Evolutionary conservation across 2,329 filamentous ascomycete species (phyloP), one percentile per base, ranked within the genome.

Genomic region (Ophiocordyceps sinensis): DNA sequence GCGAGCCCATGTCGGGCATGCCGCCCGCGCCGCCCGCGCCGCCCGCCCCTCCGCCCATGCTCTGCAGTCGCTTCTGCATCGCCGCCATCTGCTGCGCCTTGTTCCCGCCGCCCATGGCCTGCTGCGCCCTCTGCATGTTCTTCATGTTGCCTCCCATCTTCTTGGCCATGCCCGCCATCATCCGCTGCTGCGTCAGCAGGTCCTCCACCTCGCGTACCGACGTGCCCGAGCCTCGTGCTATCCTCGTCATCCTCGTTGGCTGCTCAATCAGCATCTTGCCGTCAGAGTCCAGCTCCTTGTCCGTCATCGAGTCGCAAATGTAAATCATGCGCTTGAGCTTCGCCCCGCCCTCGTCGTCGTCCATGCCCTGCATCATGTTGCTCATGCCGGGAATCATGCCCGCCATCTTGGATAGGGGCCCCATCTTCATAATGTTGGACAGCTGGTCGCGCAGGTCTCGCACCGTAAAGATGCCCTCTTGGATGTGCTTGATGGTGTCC

Each of bases 81-180:
- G 91, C 89, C 0, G 88, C 88, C 65, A 96, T 75, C 62, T 96
- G 89, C 59, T 94, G 86, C 28, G 85, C 77, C 62, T 91, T 89
- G 64, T 94, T 94, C 28, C 80, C 84, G 36, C 88, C 87, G 26
- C 82, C 85, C 79, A 95, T 86, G 47, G 85, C 85, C 42, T 83
- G 82, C 62, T 96, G 88, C 0, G 88, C 88, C 40, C 82, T 79
- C 60, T 95, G 86, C 82, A 96, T 93, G 58, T 95, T 94, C 67
- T 91, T 91, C 82, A 94, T 94, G 59, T 85, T 88, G 32, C 88
- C 88, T 43, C 91, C 89, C 78, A 98, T 93, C 68, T 93, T 93
- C 79, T 96, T 98, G 38, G 91, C 91, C 87, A 98, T 95, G 44
- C 85, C 85, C 1, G 86, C 85, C 91, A 98, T 98, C 84, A 96